phyloP scores from a whole-genome alignment of 2,329 filamentous ascomycete species.

The Tolypocladium nubicola region DNA sequence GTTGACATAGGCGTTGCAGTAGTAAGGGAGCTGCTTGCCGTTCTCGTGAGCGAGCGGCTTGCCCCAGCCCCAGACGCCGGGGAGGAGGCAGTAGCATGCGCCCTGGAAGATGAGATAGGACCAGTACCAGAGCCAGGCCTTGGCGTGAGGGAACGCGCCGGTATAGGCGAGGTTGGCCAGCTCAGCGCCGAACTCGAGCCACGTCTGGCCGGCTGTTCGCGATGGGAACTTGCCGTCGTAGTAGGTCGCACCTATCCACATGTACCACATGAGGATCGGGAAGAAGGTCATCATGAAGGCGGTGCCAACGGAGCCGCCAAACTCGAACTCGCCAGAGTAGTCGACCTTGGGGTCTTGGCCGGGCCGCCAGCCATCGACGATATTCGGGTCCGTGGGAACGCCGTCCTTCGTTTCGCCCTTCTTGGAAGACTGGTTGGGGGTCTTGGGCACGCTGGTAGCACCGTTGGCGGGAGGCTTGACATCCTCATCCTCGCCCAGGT shows the following conservation, averaged over 20 bases:
- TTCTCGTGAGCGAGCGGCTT: slow-evolving; percentile 76
- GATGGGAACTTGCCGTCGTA: slow-evolving; percentile 76
- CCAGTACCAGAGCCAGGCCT: slow-evolving; percentile 94
- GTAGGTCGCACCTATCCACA: slow-evolving; percentile 94
- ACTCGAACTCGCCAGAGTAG: slow-evolving; percentile 61
- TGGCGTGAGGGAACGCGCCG: slow-evolving; percentile 70
- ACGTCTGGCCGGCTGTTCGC: slow-evolving; percentile 54
- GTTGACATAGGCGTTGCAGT: slow-evolving; percentile 81
- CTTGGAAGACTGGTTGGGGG: slow-evolving; percentile 15
- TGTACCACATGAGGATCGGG: slow-evolving; percentile 95
- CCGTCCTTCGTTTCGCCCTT: slow-evolving; percentile 4
- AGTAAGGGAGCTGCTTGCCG: slow-evolving; percentile 84
- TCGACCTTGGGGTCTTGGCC: slow-evolving; percentile 54
- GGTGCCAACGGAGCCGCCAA: slow-evolving; percentile 78
- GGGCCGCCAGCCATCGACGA: slow-evolving; percentile 45
- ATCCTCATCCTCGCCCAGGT: slow-evolving; percentile 34
- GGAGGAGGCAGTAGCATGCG: slow-evolving; percentile 72
- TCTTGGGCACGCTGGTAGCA: slow-evolving; percentile 14
- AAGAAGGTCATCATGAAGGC: slow-evolving; percentile 82
- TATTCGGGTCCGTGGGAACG: slow-evolving; percentile 8
- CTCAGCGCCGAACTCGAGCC: slow-evolving; percentile 60
- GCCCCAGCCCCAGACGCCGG: slow-evolving; percentile 78
- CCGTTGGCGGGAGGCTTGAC: slow-evolving; percentile 19
- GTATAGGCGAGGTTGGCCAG: slow-evolving; percentile 66
- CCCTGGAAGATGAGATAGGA: slow-evolving; percentile 78